phyloP scores from a whole-genome alignment of 805 yeast genomes.

The Wickerhamiella dianesei region DNA sequence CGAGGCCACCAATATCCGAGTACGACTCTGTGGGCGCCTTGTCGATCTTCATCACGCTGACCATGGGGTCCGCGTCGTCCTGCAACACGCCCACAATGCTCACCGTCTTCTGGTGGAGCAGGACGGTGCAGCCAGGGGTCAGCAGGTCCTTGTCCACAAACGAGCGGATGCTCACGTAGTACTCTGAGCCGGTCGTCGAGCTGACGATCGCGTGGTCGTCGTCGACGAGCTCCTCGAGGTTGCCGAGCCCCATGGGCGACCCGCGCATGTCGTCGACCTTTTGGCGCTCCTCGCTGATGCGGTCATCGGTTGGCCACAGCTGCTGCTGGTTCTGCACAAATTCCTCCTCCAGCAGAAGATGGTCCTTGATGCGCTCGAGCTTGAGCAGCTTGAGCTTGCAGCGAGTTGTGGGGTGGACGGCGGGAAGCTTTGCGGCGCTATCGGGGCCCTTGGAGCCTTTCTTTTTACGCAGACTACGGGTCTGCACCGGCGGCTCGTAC shows the following conservation, averaged over 20 bases:
- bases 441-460: constrained; percentile 77
- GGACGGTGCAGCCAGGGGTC: constrained; percentile 94
- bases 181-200: constrained; percentile 91
- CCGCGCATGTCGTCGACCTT: constrained; percentile 94
- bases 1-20: constrained; percentile 95
- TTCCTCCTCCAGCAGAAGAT: constrained; percentile 85
- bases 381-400: constrained; percentile 82
- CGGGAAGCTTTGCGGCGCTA: constrained; percentile 75
- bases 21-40: constrained; percentile 95
- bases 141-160: constrained; percentile 92
- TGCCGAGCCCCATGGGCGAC: constrained; percentile 90
- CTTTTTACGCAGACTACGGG: constrained; percentile 73
- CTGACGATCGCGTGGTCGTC: constrained; percentile 98
- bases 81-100: constrained; percentile 95
- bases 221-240: constrained; percentile 91
- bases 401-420: constrained; percentile 81
- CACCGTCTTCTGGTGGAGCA: constrained; percentile 89
- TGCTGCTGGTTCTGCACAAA: constrained; percentile 91
- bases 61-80: constrained; percentile 97
- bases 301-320: constrained; percentile 90
- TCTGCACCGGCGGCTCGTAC: constrained; percentile 96
- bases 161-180: constrained; percentile 87
- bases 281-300: constrained; percentile 90
- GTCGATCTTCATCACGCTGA: constrained; percentile 92
- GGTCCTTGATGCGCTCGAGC: constrained; percentile 94